Percentiles rank a stretch among this genome's conserved stretches.
Evolutionary conservation across 768 basidiomycete species (phyloP).

Genomic region (Tulasnella sp.): DNA sequence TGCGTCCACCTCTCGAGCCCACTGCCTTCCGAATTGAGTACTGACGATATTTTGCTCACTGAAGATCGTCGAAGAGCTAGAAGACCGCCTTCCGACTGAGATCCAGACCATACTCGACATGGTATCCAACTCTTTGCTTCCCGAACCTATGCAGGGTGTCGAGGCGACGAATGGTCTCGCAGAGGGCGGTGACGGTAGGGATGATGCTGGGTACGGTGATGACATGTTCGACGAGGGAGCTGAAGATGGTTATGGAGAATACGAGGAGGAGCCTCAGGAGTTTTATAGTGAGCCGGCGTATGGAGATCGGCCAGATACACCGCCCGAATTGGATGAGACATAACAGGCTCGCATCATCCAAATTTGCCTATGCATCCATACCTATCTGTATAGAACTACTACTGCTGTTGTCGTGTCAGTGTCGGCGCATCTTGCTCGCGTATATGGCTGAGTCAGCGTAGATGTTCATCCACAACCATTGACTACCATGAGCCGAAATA

Average conservation of each 20-base stretch:
- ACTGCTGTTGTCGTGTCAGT: too few species aligned
- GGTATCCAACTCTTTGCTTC: slow-evolving; percentile 38
- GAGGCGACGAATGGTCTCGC: slow-evolving; percentile 15
- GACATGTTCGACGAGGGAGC: slow-evolving; percentile 19
- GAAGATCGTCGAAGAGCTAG: slow-evolving; percentile 89
- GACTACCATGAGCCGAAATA: too few species aligned
- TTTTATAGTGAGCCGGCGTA: slow-evolving; percentile 2
- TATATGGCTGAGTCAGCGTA: too few species aligned
- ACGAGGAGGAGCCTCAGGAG: slow-evolving; percentile 17
- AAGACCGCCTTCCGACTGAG: slow-evolving; percentile 63
- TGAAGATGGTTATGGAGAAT: slow-evolving; percentile 26
- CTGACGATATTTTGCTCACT: background rate
- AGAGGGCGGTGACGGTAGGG: too few species aligned
- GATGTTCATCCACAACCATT: too few species aligned
- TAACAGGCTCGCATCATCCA: too few species aligned
- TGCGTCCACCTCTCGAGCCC: slow-evolving; percentile 33
- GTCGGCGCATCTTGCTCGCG: too few species aligned
- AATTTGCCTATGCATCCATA: too few species aligned
- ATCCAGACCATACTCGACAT: slow-evolving; percentile 55
- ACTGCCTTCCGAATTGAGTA: background rate
- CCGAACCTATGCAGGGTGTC: slow-evolving; percentile 17
- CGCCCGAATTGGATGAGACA: slow-evolving; percentile 6
- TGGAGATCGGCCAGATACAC: slow-evolving; percentile 1
- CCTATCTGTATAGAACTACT: too few species aligned
- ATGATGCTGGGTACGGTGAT: slow-evolving; percentile 13